A percentile compares a stretch with the other conserved stretches of the same genome.
These are phyloP conservation scores for Globisporangium carolinianum DNA, from an alignment of 352 stramenopile species.

Conservation along the genomic window DNA sequence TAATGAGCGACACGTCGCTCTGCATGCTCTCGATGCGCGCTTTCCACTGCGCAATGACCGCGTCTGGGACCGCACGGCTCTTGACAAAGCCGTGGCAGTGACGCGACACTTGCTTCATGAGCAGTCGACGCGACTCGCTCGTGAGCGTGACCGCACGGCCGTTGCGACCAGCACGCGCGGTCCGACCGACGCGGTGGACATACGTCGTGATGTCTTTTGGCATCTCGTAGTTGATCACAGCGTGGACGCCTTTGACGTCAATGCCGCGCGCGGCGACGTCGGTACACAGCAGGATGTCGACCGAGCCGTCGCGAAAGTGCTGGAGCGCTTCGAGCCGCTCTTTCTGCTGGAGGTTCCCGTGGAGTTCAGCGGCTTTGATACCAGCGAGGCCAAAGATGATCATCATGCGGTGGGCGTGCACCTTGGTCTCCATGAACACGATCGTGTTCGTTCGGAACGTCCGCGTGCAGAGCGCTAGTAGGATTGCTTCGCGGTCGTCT, in stretches of 20 bases:
- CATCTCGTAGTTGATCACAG: conserved; percentile 99
- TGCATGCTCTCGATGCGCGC: conserved; percentile 81
- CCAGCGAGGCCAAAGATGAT: conserved; percentile 94
- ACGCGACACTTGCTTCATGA: conserved; percentile 93
- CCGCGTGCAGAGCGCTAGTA: conserved; percentile 92
- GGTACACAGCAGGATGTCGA: conserved; percentile 96
- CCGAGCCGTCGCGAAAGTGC: conserved; percentile 92
- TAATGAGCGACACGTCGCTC: conserved; percentile 64
- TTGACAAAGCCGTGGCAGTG: conserved; percentile 89
- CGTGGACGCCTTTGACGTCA: conserved; percentile 96
- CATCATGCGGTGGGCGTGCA: conserved; percentile 94
- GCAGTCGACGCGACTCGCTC: conserved; percentile 82
- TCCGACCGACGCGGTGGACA: conserved; percentile 98
- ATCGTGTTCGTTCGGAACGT: conserved; percentile 96
- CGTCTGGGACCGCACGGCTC: conserved; percentile 82
- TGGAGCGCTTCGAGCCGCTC: conserved; percentile 96
- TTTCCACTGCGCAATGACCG: conserved; percentile 85
- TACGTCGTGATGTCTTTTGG: conserved; percentile 97
- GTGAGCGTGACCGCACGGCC: conserved; percentile 86
- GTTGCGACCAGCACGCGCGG: conserved; percentile 94
- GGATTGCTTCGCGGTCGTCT: conserved; percentile 93
- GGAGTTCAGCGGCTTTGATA: conserved; percentile 96
- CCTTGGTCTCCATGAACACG: conserved; percentile 99
- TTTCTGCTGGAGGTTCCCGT: conserved; percentile 96
- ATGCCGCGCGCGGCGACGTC: conserved; percentile 98